Conservation (phyloP, 1,284 basidiomycete genomes). For the Microbotryum scabiosae region DNA sequence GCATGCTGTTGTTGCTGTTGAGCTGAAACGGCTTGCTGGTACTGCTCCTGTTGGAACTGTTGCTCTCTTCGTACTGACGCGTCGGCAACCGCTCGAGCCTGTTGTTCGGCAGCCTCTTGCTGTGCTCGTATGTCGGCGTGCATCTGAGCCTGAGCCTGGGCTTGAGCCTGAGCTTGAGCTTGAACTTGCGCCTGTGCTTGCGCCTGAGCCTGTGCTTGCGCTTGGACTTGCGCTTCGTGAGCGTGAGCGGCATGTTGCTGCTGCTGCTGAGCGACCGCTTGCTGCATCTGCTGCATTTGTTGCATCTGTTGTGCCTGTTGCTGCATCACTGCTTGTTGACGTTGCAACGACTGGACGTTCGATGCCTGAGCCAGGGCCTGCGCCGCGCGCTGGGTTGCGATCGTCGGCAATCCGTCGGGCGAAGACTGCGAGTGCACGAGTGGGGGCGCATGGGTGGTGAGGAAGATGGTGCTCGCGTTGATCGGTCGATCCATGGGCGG, state of each 20-base stretch:
- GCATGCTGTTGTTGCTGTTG: slow-evolving; percentile 8
- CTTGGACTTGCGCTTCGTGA: slow-evolving; percentile 13
- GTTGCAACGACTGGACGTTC: neutral
- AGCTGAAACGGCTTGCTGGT: slow-evolving; percentile 13
- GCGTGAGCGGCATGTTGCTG: slow-evolving; percentile 10
- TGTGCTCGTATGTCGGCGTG: slow-evolving; percentile 12
- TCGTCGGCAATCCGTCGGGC: slow-evolving; percentile 7
- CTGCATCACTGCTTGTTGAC: neutral
- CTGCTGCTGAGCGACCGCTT: slow-evolving; percentile 1
- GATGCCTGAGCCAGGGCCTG: too few species aligned
- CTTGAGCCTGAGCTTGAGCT: slow-evolving; percentile 12
- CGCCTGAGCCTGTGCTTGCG: slow-evolving; percentile 11
- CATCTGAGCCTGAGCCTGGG: slow-evolving; percentile 7
- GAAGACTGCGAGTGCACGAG: slow-evolving; percentile 23
- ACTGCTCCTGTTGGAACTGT: slow-evolving; percentile 19
- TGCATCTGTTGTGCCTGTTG: neutral
- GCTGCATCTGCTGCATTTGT: too few species aligned
- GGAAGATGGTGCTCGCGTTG: neutral
- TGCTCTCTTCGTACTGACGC: slow-evolving; percentile 19
- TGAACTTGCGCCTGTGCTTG: slow-evolving; percentile 10
- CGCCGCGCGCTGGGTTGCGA: too few species aligned
- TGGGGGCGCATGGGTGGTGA: slow-evolving; percentile 8
- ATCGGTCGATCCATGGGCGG: neutral
- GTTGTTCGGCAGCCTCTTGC: slow-evolving; percentile 5
- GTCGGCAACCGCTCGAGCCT: slow-evolving; percentile 6